Conservation (phyloP, 306 rosid species). For the Spatholobus suberectus region DNA sequence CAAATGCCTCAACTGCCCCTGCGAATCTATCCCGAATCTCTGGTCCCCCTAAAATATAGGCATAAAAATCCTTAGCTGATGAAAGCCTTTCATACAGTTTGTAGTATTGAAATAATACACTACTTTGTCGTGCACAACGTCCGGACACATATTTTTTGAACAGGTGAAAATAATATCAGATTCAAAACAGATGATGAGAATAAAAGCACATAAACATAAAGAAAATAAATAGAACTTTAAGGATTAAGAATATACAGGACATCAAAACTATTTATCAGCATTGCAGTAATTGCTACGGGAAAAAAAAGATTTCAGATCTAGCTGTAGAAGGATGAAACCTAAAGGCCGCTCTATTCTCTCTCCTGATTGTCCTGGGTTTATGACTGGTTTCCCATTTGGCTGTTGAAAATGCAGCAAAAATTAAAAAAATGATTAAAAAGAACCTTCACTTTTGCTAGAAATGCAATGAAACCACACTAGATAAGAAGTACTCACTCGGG, state of each 20-base stretch:
- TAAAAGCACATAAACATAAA: background rate
- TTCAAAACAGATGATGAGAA: slow-evolving; percentile 18
- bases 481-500: slow-evolving; percentile 70
- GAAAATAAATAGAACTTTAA: background rate
- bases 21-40: slow-evolving; percentile 78
- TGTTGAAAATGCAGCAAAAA: slow-evolving; percentile 49
- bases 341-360: slow-evolving; percentile 76
- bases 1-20: slow-evolving; percentile 92
- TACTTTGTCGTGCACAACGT: background rate
- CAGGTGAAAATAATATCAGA: background rate
- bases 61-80: background rate
- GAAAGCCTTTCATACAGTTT: background rate
- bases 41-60: slow-evolving; percentile 62
- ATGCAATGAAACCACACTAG: slow-evolving; percentile 16
- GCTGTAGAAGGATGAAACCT: slow-evolving; percentile 57
- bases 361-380: slow-evolving; percentile 71
- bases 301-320: slow-evolving; percentile 37
- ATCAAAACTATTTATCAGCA: slow-evolving; percentile 27
- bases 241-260: background rate
- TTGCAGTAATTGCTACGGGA: slow-evolving; percentile 5
- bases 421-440: slow-evolving; percentile 35
- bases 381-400: slow-evolving; percentile 74
- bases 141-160: background rate
- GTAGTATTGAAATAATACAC: slow-evolving; percentile 16
- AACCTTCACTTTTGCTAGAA: slow-evolving; percentile 32